Evolutionary conservation across 805 yeast species (phyloP).

Genomic region (Cyberlindnera amylophila): DNA sequence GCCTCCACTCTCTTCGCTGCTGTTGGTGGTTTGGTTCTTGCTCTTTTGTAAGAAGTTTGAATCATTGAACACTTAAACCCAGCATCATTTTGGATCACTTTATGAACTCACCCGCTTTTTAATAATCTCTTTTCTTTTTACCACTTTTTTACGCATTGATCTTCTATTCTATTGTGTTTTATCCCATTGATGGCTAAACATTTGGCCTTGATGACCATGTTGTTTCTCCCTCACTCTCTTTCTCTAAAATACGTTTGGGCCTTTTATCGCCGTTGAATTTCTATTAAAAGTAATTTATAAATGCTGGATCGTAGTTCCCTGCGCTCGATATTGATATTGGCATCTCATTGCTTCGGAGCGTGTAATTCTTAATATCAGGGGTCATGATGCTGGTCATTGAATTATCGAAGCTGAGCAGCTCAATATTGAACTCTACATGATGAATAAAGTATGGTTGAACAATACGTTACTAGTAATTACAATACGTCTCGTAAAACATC

Average conservation of each 20-base stretch:
- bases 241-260: background rate
- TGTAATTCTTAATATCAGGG: too few species aligned
- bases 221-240: background rate
- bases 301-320: too few species aligned
- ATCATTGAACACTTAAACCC: background rate
- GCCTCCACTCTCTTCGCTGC: constrained; percentile 48
- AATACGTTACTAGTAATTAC: too few species aligned
- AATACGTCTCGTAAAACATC: too few species aligned
- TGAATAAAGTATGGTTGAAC: too few species aligned
- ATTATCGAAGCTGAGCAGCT: too few species aligned
- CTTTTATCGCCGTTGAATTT: too few species aligned
- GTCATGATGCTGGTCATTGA: too few species aligned
- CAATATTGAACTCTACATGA: too few species aligned
- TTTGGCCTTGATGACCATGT: background rate
- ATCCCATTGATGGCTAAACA: background rate
- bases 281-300: too few species aligned
- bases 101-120: constrained; percentile 2
- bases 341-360: too few species aligned
- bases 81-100: background rate
- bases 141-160: constrained; percentile 3
- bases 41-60: constrained; percentile 40
- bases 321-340: too few species aligned
- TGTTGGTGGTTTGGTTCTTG: constrained; percentile 36
- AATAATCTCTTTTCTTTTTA: background rate
- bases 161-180: constrained; percentile 6